Percentiles rank a stretch among this genome's conserved stretches.
phyloP scores from a whole-genome alignment of 495 filamentous ascomycete genomes.

The Xylaria flabelliformis region DNA sequence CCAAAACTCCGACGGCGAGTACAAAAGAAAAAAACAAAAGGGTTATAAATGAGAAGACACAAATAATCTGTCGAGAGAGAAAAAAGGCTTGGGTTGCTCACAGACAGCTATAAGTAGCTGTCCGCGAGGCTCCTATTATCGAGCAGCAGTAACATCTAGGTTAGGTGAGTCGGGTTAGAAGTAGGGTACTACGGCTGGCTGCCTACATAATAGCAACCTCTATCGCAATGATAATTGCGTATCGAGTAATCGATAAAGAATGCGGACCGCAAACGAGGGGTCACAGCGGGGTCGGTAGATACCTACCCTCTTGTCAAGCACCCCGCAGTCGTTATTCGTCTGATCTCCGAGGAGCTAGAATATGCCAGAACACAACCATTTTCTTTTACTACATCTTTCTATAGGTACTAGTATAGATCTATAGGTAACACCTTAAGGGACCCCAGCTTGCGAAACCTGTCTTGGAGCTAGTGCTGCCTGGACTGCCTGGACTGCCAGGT shows the following conservation, averaged over 20 bases:
- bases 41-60: background rate
- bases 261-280: slow-evolving; percentile 2
- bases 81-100: background rate
- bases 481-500: background rate
- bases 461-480: background rate
- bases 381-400: background rate
- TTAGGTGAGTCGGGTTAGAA: background rate
- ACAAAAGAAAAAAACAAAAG: background rate
- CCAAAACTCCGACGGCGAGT: background rate
- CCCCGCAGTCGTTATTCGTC: slow-evolving; percentile 12
- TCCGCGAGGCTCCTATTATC: background rate
- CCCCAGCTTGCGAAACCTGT: background rate
- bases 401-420: background rate
- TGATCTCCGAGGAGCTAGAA: slow-evolving; percentile 1
- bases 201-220: background rate
- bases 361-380: slow-evolving; percentile 13
- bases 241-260: background rate
- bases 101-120: background rate
- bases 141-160: too few species aligned
- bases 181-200: background rate
- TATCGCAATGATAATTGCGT: background rate
- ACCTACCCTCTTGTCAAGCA: background rate
- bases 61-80: background rate
- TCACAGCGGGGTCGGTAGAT: background rate
- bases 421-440: background rate